Evolutionary conservation across 2,329 filamentous ascomycete species (phyloP), one percentile per base, ranked within the genome.

Genomic region (Beauveria sp.): DNA sequence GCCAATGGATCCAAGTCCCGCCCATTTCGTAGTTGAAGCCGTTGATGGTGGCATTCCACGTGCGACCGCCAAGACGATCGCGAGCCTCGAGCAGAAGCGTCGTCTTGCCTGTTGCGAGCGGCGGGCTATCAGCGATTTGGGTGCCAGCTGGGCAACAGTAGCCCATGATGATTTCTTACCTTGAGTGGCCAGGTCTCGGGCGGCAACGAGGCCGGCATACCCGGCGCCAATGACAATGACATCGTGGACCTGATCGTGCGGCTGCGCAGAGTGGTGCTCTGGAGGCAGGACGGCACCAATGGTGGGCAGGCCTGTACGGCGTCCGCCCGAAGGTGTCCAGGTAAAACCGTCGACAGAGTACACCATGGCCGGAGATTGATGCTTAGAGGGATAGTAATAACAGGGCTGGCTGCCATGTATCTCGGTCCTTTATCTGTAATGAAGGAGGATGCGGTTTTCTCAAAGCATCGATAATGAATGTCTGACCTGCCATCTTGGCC

Each of bases 1-100:
- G 65, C 72, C 74, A 75, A 30, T 73, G 72, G 3, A 78, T 67
- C 75, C 75, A 79, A 1, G 75, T 77, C 0, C 77, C 76, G 1
- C 77, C 76, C 72, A 78, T 74, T 52, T 78, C 75, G 57, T 72
- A 77, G 1, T 68, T 66, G 28, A 72, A 71, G 0, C 72, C 75
- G 8, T 69, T 67, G 16, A 74, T 71, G 22, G 71, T 70, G 7
- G 72, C 67, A 3, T 69, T 71, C 72, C 74, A 78, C 1, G 74
- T 74, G 1, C 77, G 70, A 1, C 77, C 75, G 14, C 76, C 76
- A 49, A 78, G 72, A 1, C 76, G 67, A 60, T 79, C 76, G 26
- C 77, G 69, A 1, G 70, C 74, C 64, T 78, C 77, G 3, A 78
- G 38, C 0, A 78, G 67, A 9, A 78, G 68, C 0, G 72, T 70